Conservation (phyloP, 495 filamentous ascomycete genomes). For the Podospora comata region DNA sequence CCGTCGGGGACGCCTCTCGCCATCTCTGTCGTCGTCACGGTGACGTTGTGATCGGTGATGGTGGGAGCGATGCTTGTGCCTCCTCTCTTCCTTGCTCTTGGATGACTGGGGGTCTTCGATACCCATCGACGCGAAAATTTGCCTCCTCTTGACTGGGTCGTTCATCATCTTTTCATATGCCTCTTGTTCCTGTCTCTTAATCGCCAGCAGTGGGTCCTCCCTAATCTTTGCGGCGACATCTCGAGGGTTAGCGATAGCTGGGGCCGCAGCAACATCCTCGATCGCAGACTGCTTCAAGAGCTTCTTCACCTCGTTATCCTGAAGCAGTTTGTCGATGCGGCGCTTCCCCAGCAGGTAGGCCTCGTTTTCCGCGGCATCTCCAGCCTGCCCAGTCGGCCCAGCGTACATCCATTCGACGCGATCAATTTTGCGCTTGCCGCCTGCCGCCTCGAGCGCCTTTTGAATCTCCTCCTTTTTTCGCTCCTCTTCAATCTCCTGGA, state of each 20-base stretch:
- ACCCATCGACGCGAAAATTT: conserved; percentile 62
- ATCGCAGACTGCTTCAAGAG: conserved; percentile 75
- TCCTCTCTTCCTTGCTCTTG: conserved; percentile 45
- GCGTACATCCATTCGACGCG: conserved; percentile 98
- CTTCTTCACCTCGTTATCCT: conserved; percentile 74
- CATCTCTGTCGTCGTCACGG: conserved; percentile 27
- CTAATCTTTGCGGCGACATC: conserved; percentile 82
- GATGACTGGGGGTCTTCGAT: conserved; percentile 45
- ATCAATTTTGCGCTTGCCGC: conserved; percentile 67
- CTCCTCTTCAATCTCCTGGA: conserved; percentile 91
- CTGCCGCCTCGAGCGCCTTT: conserved; percentile 82
- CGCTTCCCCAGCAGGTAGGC: conserved; percentile 90
- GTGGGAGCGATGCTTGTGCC: conserved; percentile 51
- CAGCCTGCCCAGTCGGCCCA: conserved; percentile 75
- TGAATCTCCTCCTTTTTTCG: conserved; percentile 88
- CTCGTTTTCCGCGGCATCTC: conserved; percentile 89
- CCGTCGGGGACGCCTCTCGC: conserved; percentile 36
- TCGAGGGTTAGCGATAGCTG: conserved; percentile 56
- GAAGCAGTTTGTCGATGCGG: conserved; percentile 83
- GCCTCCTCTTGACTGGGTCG: conserved; percentile 67
- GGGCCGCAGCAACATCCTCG: conserved; percentile 58
- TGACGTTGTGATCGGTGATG: conserved; percentile 48
- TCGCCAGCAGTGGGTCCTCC: conserved; percentile 85
- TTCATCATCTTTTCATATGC: conserved; percentile 88
- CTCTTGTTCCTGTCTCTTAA: conserved; percentile 88